Conservation (phyloP, 148 eudicot species). For the Chenopodium berlandieri region DNA sequence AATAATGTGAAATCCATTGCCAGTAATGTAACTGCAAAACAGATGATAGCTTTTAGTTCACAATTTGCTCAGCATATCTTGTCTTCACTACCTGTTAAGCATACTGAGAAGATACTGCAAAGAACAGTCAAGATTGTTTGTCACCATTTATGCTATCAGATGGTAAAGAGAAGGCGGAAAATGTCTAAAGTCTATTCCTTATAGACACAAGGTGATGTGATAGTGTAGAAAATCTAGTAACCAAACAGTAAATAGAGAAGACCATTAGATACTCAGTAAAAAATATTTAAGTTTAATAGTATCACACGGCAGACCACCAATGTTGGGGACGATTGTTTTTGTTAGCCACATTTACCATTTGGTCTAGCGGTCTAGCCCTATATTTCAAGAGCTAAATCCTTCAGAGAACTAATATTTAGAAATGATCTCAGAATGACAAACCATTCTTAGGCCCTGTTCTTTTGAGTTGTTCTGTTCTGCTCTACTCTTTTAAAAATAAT, state of each 20-base stretch:
- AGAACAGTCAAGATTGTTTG: not conserved
- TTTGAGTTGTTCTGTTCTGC: too few species aligned
- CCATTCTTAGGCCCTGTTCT: too few species aligned
- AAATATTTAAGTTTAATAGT: too few species aligned
- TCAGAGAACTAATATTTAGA: too few species aligned
- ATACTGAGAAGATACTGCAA: not conserved
- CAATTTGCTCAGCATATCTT: not conserved
- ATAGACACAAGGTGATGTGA: not conserved
- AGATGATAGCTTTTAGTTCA: conserved; percentile 24
- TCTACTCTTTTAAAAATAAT: too few species aligned
- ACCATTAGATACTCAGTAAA: not conserved
- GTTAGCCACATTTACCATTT: not conserved
- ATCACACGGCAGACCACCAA: too few species aligned
- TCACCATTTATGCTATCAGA: not conserved
- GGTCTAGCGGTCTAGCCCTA: not conserved
- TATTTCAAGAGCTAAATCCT: not conserved
- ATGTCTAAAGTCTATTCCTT: not conserved
- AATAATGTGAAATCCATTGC: conserved; percentile 88
- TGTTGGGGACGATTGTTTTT: not conserved
- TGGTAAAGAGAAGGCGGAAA: not conserved
- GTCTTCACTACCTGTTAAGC: not conserved
- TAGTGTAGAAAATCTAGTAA: not conserved
- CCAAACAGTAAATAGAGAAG: not conserved
- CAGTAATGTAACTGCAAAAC: conserved; percentile 66
- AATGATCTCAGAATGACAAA: too few species aligned